A percentile compares a stretch with the other conserved stretches of the same genome.
Conservation (phyloP, 1,284 basidiomycete genomes). For the Sutorius eximius region DNA sequence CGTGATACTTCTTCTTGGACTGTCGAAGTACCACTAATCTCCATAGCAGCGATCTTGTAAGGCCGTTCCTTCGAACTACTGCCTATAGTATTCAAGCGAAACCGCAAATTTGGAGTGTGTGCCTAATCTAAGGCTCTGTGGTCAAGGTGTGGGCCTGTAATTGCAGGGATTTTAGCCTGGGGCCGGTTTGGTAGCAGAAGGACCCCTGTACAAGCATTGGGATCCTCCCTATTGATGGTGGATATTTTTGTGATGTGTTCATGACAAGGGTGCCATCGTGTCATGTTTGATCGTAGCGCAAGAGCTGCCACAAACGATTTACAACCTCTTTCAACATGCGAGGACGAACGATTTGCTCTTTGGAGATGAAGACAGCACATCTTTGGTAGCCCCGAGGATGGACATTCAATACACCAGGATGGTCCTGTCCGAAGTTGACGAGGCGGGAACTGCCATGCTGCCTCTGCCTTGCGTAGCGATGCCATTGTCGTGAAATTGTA, state of each 20-base stretch:
- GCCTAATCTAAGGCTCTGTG: neutral
- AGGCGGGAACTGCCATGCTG: neutral
- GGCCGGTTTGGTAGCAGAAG: too few relatives aligned
- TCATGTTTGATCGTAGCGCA: neutral
- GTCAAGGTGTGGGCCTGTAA: neutral
- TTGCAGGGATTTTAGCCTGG: neutral
- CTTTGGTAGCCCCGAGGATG: neutral
- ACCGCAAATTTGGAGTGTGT: too few relatives aligned
- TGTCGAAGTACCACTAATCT: neutral
- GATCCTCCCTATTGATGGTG: neutral
- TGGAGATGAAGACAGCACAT: neutral
- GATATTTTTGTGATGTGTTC: neutral
- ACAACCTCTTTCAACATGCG: neutral
- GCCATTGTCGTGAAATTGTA: neutral
- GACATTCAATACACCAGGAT: neutral
- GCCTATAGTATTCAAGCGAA: too few relatives aligned
- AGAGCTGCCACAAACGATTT: neutral
- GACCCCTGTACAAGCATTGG: neutral
- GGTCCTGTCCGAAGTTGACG: neutral
- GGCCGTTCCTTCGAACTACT: neutral
- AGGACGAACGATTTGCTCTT: neutral
- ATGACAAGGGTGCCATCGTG: too few relatives aligned
- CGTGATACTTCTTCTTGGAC: too few relatives aligned
- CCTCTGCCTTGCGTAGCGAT: conserved; percentile 2
- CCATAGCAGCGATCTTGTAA: neutral